Conservation (phyloP, 139 green algal genomes). For the Volvox africanus region DNA sequence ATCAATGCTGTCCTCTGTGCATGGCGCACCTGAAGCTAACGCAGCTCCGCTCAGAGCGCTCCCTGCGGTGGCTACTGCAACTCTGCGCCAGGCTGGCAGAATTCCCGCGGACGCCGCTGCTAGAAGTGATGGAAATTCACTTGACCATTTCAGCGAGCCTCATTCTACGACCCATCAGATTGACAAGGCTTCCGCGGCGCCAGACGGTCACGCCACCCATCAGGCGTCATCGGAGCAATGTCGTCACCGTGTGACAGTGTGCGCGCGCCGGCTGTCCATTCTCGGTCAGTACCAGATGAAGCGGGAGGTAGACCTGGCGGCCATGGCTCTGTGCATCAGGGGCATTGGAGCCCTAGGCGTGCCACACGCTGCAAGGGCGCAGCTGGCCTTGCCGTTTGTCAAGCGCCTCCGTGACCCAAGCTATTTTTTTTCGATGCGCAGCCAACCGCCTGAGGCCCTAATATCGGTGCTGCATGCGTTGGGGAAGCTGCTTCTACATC, state of each 20-base stretch:
- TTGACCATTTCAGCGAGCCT: background rate
- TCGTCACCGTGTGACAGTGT: background rate
- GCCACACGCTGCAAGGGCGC: background rate
- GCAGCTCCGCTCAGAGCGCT: background rate
- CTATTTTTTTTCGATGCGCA: conserved; percentile 11
- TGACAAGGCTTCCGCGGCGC: no score
- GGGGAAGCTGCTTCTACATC: background rate
- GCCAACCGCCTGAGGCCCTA: background rate
- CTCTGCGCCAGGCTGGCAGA: background rate
- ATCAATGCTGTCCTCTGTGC: background rate
- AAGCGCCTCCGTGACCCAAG: background rate
- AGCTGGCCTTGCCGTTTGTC: conserved; percentile 2
- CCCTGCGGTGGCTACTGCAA: background rate
- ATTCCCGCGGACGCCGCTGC: background rate
- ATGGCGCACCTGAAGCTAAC: background rate
- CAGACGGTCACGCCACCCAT: background rate
- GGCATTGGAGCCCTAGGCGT: background rate
- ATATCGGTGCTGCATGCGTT: background rate
- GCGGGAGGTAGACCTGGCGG: background rate
- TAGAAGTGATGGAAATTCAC: background rate
- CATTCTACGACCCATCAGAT: background rate
- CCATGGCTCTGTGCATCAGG: background rate
- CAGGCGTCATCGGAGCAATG: background rate
- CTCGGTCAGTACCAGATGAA: background rate
- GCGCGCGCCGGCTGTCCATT: background rate